A percentile compares a stretch with the other conserved stretches of the same genome.
Evolutionary conservation across 2,329 filamentous ascomycete species (phyloP).

Genomic region (Fusarium veterinarium): DNA sequence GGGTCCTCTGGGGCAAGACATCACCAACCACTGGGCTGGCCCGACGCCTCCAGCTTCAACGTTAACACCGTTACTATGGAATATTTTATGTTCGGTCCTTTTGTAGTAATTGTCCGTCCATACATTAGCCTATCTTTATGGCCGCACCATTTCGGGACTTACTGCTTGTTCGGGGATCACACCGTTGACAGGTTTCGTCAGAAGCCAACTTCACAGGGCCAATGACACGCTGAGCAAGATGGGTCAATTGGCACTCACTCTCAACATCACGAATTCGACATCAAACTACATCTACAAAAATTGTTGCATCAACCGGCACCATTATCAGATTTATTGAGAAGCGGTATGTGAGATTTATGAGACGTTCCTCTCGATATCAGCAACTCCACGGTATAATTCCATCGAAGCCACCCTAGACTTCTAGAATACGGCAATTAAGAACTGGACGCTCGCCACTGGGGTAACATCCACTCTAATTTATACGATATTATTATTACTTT

Average conservation of each 20-base stretch:
- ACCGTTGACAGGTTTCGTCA: rapidly evolving
- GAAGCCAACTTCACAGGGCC: neutral
- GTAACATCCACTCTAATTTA: neutral
- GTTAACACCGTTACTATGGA: neutral
- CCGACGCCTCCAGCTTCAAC: neutral
- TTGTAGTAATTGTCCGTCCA: no score
- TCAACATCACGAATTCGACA: neutral
- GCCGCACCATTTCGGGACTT: no score
- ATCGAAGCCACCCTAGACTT: neutral
- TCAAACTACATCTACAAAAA: rapidly evolving
- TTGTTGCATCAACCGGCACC: rapidly evolving
- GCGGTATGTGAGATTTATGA: neutral
- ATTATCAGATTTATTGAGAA: neutral
- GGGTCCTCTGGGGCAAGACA: neutral
- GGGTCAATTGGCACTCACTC: no score
- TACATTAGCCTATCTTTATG: neutral
- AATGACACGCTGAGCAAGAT: neutral
- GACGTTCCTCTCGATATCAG: no score
- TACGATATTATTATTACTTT: neutral
- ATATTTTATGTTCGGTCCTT: neutral
- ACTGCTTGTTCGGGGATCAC: no score
- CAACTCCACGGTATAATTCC: no score
- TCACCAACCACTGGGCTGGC: neutral
- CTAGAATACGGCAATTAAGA: neutral
- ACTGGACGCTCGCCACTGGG: neutral